Evolutionary conservation across 257 asterid species (phyloP).

Genomic region (Solanum bulbocastanum): DNA sequence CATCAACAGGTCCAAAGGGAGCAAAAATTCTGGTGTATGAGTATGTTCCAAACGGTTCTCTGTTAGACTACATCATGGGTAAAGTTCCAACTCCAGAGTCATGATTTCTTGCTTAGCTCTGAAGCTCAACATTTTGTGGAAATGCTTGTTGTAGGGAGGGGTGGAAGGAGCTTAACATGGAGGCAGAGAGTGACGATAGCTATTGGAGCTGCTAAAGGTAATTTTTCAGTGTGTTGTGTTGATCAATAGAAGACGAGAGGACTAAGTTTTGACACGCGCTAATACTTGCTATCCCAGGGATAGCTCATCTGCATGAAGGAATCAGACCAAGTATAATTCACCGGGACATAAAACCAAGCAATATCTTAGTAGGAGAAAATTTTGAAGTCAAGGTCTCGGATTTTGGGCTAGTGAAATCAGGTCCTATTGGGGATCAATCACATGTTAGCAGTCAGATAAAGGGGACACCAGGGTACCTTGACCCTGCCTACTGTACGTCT

Average conservation of each 20-base stretch:
- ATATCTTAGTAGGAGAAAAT: constrained; percentile 49
- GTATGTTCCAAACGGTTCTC: constrained; percentile 64
- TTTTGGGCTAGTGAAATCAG: constrained; percentile 62
- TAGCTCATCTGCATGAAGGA: constrained; percentile 62
- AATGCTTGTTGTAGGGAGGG: constrained; percentile 32
- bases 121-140: not conserved
- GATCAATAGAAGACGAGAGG: not conserved
- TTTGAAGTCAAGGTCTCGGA: constrained; percentile 76
- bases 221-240: not conserved
- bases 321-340: constrained; percentile 60
- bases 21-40: constrained; percentile 59
- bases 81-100: not conserved
- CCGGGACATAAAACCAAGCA: constrained; percentile 69
- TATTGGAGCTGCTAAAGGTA: constrained; percentile 80
- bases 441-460: constrained; percentile 65
- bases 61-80: constrained; percentile 67
- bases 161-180: constrained; percentile 62
- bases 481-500: constrained; percentile 73
- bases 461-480: constrained; percentile 80
- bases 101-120: not conserved
- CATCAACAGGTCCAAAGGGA: constrained; percentile 35
- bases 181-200: constrained; percentile 68
- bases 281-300: constrained; percentile 24
- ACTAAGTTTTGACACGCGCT: not conserved
- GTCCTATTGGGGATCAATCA: constrained; percentile 60